Evolutionary conservation across 768 basidiomycete genomes (phyloP).

Genomic region (Boletus rubropictus): DNA sequence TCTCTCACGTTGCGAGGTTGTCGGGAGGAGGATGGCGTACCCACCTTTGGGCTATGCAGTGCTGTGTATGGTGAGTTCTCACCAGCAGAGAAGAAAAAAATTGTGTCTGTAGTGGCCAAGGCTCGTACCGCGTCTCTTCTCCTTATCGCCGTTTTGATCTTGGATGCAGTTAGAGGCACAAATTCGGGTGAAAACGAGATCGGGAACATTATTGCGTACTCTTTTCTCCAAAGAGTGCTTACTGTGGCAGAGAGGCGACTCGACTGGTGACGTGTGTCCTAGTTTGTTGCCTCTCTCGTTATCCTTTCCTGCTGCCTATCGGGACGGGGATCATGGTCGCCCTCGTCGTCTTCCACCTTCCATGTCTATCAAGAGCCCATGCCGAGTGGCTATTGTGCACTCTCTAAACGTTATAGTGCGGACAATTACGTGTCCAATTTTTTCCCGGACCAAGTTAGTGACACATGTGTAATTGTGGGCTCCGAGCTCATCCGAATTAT

Average conservation of each 20-base stretch:
- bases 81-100: slow-evolving; percentile 21
- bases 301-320: slow-evolving; percentile 26
- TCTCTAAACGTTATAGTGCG: slow-evolving; percentile 24
- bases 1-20: slow-evolving; percentile 27
- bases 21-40: slow-evolving; percentile 27
- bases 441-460: slow-evolving; percentile 21
- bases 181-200: slow-evolving; percentile 14
- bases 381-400: slow-evolving; percentile 21
- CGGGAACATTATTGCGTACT: slow-evolving; percentile 4
- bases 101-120: slow-evolving; percentile 26
- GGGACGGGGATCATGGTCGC: slow-evolving; percentile 18
- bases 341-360: slow-evolving; percentile 28
- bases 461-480: neutral
- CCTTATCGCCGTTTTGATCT: neutral
- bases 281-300: slow-evolving; percentile 27
- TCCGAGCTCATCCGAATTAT: slow-evolving; percentile 2
- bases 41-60: slow-evolving; percentile 29
- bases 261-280: slow-evolving; percentile 18
- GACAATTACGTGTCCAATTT: slow-evolving; percentile 16
- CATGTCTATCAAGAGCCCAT: slow-evolving; percentile 23
- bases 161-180: slow-evolving; percentile 22
- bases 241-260: slow-evolving; percentile 20
- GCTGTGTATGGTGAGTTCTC: slow-evolving; percentile 27
- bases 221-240: slow-evolving; percentile 23
- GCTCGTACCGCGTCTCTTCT: slow-evolving; percentile 11